Evolutionary conservation across 192 early-diverging fungal species (phyloP).

Genomic region (Chytriomyces sp.): DNA sequence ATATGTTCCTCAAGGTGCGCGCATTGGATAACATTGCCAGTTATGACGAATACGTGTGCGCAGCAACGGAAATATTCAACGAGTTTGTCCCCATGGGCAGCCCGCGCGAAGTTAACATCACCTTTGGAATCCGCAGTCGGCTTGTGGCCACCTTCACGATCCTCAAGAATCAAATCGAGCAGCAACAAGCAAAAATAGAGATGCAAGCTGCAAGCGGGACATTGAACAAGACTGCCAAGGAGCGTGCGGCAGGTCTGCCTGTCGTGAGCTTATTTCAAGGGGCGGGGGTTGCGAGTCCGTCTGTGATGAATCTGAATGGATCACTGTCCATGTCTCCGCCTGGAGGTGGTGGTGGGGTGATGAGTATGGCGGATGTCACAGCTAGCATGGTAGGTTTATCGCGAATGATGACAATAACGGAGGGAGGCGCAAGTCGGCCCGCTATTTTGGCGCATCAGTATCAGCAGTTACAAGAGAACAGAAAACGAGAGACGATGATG

Average conservation of each 20-base stretch:
- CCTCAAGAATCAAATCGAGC: conserved; percentile 8
- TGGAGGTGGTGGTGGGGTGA: too few relatives aligned
- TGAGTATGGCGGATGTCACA: not conserved
- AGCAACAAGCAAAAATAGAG: conserved; percentile 7
- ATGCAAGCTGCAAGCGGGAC: not conserved
- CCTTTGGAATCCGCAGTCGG: conserved; percentile 26
- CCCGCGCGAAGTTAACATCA: conserved; percentile 41
- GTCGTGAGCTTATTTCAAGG: not conserved
- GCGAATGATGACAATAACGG: conserved; percentile 6
- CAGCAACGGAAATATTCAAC: conserved; percentile 34
- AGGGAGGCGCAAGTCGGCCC: conserved; percentile 1
- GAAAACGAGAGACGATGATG: not conserved
- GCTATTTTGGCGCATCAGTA: conserved; percentile 10
- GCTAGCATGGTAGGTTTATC: conserved; percentile 1
- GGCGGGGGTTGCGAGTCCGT: not conserved
- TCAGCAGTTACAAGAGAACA: conserved; percentile 8
- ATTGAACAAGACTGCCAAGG: not conserved
- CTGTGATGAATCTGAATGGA: not conserved
- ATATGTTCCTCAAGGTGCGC: conserved; percentile 35
- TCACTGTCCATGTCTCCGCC: not conserved
- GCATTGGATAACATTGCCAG: conserved; percentile 34
- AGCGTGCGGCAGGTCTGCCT: not conserved
- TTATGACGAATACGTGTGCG: conserved; percentile 32
- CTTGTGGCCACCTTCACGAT: conserved; percentile 18
- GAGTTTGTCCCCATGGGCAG: conserved; percentile 43